Evolutionary conservation across 441 rosid species (phyloP).

Genomic region (Capsella rubella): DNA sequence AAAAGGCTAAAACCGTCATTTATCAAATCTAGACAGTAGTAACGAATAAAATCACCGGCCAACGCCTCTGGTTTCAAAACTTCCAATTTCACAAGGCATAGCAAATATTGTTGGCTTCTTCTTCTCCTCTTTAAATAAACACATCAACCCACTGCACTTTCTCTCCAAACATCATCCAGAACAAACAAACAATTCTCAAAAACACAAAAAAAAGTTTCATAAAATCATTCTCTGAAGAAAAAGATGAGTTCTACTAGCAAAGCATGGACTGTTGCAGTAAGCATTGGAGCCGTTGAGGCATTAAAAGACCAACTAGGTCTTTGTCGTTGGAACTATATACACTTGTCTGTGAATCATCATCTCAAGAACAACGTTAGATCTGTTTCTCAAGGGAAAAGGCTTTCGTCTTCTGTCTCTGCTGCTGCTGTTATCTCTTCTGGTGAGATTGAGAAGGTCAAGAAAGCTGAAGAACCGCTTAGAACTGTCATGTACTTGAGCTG

Average conservation of each 20-base stretch:
- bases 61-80: constrained; percentile 10
- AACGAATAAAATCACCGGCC: constrained; percentile 28
- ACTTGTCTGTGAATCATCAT: constrained; percentile 46
- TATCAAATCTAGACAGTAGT: constrained; percentile 1
- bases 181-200: not conserved
- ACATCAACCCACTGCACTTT: constrained; percentile 21
- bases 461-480: constrained; percentile 72
- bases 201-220: not conserved
- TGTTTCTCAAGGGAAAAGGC: constrained; percentile 50
- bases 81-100: not conserved
- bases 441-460: constrained; percentile 48
- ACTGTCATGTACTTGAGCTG: constrained; percentile 74
- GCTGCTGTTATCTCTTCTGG: constrained; percentile 44
- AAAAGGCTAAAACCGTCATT: too few species aligned
- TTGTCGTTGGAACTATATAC: constrained; percentile 51
- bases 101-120: constrained; percentile 14
- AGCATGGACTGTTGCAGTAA: constrained; percentile 40
- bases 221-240: not conserved
- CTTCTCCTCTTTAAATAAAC: constrained; percentile 15
- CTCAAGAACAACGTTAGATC: constrained; percentile 45
- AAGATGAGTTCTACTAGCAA: constrained; percentile 41
- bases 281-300: constrained; percentile 44
- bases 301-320: constrained; percentile 47
- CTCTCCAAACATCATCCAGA: not conserved
- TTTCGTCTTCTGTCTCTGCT: constrained; percentile 43